Base-by-base conservation (phyloP, 345 rosid species). In the Gossypioides kirkii region DNA sequence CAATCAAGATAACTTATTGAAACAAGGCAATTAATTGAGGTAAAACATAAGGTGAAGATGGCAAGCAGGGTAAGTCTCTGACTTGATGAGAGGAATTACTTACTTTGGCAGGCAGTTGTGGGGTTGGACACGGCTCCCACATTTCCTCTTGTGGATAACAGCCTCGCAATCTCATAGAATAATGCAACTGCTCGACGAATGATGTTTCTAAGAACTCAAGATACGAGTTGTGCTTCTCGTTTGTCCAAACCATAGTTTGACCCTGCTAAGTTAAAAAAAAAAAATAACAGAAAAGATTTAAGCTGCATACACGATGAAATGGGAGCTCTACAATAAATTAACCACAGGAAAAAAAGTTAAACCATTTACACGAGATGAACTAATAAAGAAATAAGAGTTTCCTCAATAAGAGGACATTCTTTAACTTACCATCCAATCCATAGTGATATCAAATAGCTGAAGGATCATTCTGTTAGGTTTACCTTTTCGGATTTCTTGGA, bases 151-250 rank as follows among this genome's bases (percentile, higher is more conserved):
- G 77, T 32, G 59, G 59, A 38, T 50, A 23, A 52, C 59, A 25
- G 60, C 75, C 76, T 22, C 52, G 77, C 61, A 66, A 72, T 38
- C 81, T 79, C 53, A 73, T 72, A 12, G 86, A 76, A 9, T 78
- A 77, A 61, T 83, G 81, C 80, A 92, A 61, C 74, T 92, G 91
- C 77, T 78, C 79, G 53, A 90, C 83, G 77, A 92, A 90, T 10
- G 96, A 87, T 73, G 77, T 83, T 82, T 92, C 98, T 61, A 92
- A 70, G 20, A 75, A 77, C 76, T 79, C 76, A 61, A 92, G 84
- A 77, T 89, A 92, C 2, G 74, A 70, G 38, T 67, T 78, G 82
- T 92, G 98, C 78, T 81, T 90, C 87, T 90, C 92, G 75, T 90
- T 79, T 25, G 96, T 92, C 98, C 96, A 92, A 58, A 16, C 83